Percentiles rank a stretch among this genome's conserved stretches.
phyloP scores from a whole-genome alignment of 2,329 filamentous ascomycete genomes.

The Dothistroma septosporum region DNA sequence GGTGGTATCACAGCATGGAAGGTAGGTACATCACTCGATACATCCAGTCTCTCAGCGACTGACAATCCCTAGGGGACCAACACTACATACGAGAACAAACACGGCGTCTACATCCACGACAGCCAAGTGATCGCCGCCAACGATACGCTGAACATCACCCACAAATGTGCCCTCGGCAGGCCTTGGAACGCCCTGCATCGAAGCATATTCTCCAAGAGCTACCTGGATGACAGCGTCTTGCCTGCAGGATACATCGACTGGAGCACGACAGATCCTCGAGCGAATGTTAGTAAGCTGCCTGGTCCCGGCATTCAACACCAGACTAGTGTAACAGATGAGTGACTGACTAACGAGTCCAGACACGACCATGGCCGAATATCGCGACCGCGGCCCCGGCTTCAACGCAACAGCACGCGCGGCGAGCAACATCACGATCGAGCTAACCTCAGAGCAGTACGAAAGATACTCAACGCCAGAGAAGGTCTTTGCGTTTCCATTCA shows the following conservation, averaged over 20 bases:
- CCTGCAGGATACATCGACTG: conserved; percentile 55
- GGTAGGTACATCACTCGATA: conserved; percentile 50
- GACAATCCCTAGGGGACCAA: conserved; percentile 7
- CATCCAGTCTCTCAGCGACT: background rate
- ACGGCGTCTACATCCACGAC: conserved; percentile 61
- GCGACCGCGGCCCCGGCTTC: conserved; percentile 51
- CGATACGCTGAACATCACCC: conserved; percentile 37
- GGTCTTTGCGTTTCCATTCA: conserved; percentile 47
- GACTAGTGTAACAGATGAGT: background rate
- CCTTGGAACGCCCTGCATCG: conserved; percentile 59
- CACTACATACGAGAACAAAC: conserved; percentile 60
- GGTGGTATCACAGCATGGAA: conserved; percentile 67
- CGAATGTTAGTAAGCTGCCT: conserved; percentile 29
- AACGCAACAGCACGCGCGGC: conserved; percentile 44
- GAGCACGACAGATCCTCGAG: conserved; percentile 41
- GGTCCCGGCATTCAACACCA: too few relatives aligned
- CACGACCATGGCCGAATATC: conserved; percentile 57
- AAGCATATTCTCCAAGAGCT: conserved; percentile 54
- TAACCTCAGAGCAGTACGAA: conserved; percentile 40
- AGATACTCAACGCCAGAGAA: conserved; percentile 40
- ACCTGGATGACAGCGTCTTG: conserved; percentile 53
- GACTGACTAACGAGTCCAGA: conserved; percentile 17
- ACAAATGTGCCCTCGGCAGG: conserved; percentile 56
- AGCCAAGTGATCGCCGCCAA: conserved; percentile 56
- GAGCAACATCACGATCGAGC: conserved; percentile 45